phyloP scores from a whole-genome alignment of 1,284 basidiomycete species.

The Athelia psychrophila region DNA sequence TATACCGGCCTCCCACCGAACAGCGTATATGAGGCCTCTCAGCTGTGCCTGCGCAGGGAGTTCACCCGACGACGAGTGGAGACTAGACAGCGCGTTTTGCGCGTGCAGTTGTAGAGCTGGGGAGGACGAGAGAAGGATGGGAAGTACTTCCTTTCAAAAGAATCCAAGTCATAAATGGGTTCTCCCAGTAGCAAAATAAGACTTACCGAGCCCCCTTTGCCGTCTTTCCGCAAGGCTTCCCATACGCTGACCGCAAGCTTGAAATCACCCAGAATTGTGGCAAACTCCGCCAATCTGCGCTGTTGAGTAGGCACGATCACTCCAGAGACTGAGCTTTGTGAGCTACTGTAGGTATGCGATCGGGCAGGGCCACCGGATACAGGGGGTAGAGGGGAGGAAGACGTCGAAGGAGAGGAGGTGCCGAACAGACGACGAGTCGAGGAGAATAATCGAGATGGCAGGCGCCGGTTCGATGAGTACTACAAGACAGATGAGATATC shows the following conservation, averaged over 20 bases:
- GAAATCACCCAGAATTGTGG: constrained; percentile 89
- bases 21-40: constrained; percentile 59
- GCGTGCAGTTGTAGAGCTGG: constrained; percentile 57
- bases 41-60: constrained; percentile 60
- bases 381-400: constrained; percentile 40
- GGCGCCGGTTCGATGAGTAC: constrained; percentile 80
- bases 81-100: constrained; percentile 49
- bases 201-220: constrained; percentile 71
- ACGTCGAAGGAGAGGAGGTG: constrained; percentile 42
- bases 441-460: constrained; percentile 80
- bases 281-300: constrained; percentile 91
- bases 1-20: constrained; percentile 74
- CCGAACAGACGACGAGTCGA: constrained; percentile 92
- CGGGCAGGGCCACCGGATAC: constrained; percentile 43
- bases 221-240: constrained; percentile 83
- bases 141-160: constrained; percentile 62
- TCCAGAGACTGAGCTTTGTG: constrained; percentile 31
- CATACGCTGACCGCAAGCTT: constrained; percentile 84
- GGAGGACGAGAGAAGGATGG: constrained; percentile 65
- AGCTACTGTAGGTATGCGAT: constrained; percentile 32
- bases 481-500: constrained; percentile 24
- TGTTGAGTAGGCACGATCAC: constrained; percentile 58
- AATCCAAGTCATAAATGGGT: constrained; percentile 3
- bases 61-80: constrained; percentile 42
- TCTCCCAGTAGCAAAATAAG: constrained; percentile 3